Evolutionary conservation across 106 monocot species (phyloP), one percentile per base, ranked within the genome.

Genomic region (Dioscorea alata): DNA sequence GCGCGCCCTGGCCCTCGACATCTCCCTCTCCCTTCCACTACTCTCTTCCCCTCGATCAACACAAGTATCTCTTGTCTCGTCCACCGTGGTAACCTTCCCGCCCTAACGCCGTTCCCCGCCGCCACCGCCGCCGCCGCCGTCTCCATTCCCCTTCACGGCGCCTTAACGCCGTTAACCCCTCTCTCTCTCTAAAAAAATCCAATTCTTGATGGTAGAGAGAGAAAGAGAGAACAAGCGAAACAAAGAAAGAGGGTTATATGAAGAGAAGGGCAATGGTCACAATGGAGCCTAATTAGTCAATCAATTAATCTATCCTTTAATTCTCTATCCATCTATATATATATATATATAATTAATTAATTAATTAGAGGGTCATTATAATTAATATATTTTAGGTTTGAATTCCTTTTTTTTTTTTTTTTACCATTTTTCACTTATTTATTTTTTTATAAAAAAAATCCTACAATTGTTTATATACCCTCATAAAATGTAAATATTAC

Each of bases 41-140:
- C 81, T 72, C 65, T 71, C 80, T 94, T 94, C 67, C 86, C 93
- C 72, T 94, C 78, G 24, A 87, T 86, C 67, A 94, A 73, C 17
- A 86, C 84, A 48, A 94, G 70, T 56, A 94, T 89, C 71, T 94
- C 93, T 79, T 87, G 89, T 67, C 89, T 69, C 65, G 93, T 87
- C 93, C 93, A 94, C 52, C 93, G 58, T 19, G 93, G 93, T 14
- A 94, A 70, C 68, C 93, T 68, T 65, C 82, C 67, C 53, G 76
- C 68, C 65, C 59, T 75, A 61, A 20, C 77, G 65, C 34, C 69
- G 79, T 20, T 61, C 59, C 1, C 65, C 79, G 32, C 68, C 69
- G 48, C 33, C 74, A 19, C 60, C 61, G 48, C 53, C 75, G 58
- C 53, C 61, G 48, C 53, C 75, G 58, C 53, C 74, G 58, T 57